Evolutionary conservation across 176 grass and related monocot species (phyloP).

Genomic region (Carex cristatella): DNA sequence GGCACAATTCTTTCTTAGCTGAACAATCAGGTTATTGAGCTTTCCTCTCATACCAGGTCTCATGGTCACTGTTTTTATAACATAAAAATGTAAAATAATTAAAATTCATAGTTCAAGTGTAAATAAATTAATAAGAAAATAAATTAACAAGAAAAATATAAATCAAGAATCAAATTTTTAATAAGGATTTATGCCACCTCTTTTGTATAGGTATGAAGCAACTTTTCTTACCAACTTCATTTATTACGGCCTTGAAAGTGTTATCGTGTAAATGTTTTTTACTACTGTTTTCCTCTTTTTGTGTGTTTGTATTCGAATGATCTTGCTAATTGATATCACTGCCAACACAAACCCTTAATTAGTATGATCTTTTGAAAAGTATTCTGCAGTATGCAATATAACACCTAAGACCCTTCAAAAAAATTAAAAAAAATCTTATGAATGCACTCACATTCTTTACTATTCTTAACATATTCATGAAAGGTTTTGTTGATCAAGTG

Average conservation of each 20-base stretch:
- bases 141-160: background rate
- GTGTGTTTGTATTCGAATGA: background rate
- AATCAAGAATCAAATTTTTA: background rate
- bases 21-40: conserved; percentile 76
- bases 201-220: conserved; percentile 4
- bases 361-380: conserved; percentile 1
- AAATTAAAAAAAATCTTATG: background rate
- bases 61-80: conserved; percentile 31
- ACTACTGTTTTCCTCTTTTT: background rate
- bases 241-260: background rate
- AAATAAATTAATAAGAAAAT: background rate
- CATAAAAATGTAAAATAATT: conserved; percentile 6
- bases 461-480: conserved; percentile 55
- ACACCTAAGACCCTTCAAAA: background rate
- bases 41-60: conserved; percentile 58
- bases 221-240: background rate
- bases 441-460: conserved; percentile 47
- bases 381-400: background rate
- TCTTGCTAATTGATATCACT: background rate
- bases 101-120: background rate
- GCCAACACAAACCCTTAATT: too few relatives aligned
- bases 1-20: conserved; percentile 79
- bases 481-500: conserved; percentile 82
- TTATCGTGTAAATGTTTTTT: background rate
- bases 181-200: background rate